Base-by-base conservation (phyloP, 306 rosid species). In the Psophocarpus tetragonolobus region DNA sequence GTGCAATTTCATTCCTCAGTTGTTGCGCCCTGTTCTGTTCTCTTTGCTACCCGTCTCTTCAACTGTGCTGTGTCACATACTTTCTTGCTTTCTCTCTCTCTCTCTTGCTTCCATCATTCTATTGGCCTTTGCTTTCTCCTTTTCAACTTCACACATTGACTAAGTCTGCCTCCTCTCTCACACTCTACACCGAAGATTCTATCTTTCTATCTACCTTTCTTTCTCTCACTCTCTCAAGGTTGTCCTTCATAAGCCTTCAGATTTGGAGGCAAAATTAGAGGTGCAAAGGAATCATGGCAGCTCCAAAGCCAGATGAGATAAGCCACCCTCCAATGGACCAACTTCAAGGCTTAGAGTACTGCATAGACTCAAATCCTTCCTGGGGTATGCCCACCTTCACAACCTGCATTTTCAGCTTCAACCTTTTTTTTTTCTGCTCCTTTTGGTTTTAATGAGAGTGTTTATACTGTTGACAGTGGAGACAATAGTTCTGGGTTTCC, bases 361-460 rank as follows among this genome's bases (percentile, higher is more conserved):
- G 99, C 67, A 96, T 96, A 60, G 99, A 96, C 68, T 90, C 99
- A 67, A 92, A 92, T 84, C 99, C 99, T 53, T 84, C 99, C n/a
- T 96, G 99, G 98, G 96, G 97, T 96, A 88, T 69, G 85, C 35
- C 39, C 47, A 48, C 30, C 47, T 75, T 83, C 13, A 3, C 42
- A 44, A 58, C 74, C 74, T 60, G 41, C 81, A 68, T 73, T 75
- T 60, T 78, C 83, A 32, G 56, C 13, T 75, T 60, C 17, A 12
- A 24, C 7, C 36, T 33, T 53, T 56, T 26, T 9, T 14, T 4
- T 29, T 39, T 58, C 0, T 30, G 9, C 8, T 6, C 14, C 5
- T 26, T 76, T 17, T 47, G 56, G 20, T 48, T 71, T 27, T 61
- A 33, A 53, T 48, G 71, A 26, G 29, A 71, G 27, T 29, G 73